These are phyloP conservation scores for Chytriomyces confervae DNA, from an alignment of 192 early-diverging fungal species.

Conservation along the genomic window DNA sequence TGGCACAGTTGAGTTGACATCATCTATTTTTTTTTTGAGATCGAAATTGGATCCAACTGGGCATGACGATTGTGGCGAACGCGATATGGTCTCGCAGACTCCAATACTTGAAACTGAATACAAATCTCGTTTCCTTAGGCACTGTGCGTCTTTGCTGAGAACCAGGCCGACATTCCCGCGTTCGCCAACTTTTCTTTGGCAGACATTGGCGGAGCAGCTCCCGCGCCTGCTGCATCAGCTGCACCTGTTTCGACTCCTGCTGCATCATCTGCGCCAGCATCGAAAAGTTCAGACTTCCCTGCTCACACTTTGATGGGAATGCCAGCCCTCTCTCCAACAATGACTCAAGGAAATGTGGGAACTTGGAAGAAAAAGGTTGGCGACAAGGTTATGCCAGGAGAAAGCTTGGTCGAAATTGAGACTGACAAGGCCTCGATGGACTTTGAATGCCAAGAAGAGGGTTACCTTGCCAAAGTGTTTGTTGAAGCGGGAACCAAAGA, in stretches of 20 bases:
- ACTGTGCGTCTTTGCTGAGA: slow-evolving; percentile 90
- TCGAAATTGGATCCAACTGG: too few species aligned
- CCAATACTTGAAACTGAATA: too few species aligned
- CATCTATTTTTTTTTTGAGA: not conserved
- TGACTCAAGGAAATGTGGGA: slow-evolving; percentile 92
- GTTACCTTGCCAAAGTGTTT: slow-evolving; percentile 92
- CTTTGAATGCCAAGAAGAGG: slow-evolving; percentile 98
- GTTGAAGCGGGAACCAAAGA: slow-evolving; percentile 80
- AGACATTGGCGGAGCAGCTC: slow-evolving; percentile 32
- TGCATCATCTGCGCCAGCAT: slow-evolving; percentile 35
- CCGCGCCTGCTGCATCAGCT: slow-evolving; percentile 19
- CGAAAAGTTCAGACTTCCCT: slow-evolving; percentile 54
- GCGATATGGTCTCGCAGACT: too few species aligned
- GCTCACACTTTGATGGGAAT: slow-evolving; percentile 84
- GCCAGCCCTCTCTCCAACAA: slow-evolving; percentile 97
- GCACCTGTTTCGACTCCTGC: slow-evolving; percentile 26
- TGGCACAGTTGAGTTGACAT: slow-evolving; percentile 57
- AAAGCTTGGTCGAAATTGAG: slow-evolving; percentile 93
- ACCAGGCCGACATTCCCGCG: slow-evolving; percentile 81
- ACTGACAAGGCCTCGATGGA: slow-evolving; percentile 99
- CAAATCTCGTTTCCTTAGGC: slow-evolving; percentile 56
- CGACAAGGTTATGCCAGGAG: slow-evolving; percentile 85
- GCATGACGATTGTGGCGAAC: not conserved
- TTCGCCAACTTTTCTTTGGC: slow-evolving; percentile 79
- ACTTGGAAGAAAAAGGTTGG: slow-evolving; percentile 93